phyloP scores from a whole-genome alignment of 345 rosid species.

The Moricandia arvensis region DNA sequence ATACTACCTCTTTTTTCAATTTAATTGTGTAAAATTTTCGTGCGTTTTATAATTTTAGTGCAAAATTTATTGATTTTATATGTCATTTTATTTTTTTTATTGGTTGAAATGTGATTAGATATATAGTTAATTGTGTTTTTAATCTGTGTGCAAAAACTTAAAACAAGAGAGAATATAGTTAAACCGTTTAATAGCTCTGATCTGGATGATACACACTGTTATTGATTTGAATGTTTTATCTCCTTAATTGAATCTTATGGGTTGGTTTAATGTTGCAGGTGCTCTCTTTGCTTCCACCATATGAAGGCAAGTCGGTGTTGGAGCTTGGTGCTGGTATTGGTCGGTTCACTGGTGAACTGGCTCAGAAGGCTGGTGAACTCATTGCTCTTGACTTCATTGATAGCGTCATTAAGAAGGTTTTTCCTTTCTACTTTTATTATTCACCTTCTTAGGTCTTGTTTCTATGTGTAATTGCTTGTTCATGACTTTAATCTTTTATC shows the following conservation, averaged over 20 bases:
- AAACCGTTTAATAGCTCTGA: background rate
- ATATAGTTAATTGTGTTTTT: too few relatives aligned
- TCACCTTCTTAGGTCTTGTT: background rate
- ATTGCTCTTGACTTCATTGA: conserved; percentile 90
- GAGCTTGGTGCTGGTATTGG: conserved; percentile 98
- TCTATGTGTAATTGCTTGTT: background rate
- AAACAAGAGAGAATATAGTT: too few relatives aligned
- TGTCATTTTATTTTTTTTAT: too few relatives aligned
- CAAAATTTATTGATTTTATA: too few relatives aligned
- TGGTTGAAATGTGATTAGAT: too few relatives aligned
- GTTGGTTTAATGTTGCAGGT: conserved; percentile 39
- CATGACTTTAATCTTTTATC: background rate
- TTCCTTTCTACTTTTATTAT: background rate
- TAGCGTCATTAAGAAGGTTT: conserved; percentile 80
- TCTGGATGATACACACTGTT: background rate
- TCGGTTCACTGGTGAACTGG: conserved; percentile 90
- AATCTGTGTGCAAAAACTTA: too few relatives aligned
- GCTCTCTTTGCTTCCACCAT: conserved; percentile 79
- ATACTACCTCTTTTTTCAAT: too few relatives aligned
- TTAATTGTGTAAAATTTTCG: too few relatives aligned
- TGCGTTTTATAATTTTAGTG: too few relatives aligned
- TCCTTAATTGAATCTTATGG: background rate
- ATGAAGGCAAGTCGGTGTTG: conserved; percentile 73
- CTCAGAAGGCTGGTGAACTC: conserved; percentile 73
- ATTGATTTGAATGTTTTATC: background rate